These are phyloP conservation scores for Mollisia scopiformis DNA, from an alignment of 2,329 filamentous ascomycete genomes.

Conservation along the genomic window DNA sequence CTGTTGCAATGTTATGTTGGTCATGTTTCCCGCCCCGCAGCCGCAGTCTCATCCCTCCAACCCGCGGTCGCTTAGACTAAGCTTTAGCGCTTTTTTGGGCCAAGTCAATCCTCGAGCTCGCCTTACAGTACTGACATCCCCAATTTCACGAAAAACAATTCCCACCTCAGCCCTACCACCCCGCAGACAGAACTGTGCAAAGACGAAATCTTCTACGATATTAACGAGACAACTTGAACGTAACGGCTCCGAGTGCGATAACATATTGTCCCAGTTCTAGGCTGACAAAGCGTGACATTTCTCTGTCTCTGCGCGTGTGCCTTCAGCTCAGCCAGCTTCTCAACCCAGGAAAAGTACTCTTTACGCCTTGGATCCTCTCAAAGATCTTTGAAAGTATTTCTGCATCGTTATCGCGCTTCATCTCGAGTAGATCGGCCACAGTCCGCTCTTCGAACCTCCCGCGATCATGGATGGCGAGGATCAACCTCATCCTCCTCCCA, in stretches of 20 bases:
- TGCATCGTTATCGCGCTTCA: neutral
- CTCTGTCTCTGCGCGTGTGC: slow-evolving; percentile 18
- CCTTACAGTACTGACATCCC: slow-evolving; percentile 1
- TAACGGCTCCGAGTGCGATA: neutral
- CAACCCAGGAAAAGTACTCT: neutral
- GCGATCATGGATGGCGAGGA: slow-evolving; percentile 36
- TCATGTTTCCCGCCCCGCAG: neutral
- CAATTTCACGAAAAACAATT: slow-evolving; percentile 2
- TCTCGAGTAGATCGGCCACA: neutral
- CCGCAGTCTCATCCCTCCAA: neutral
- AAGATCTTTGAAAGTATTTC: neutral
- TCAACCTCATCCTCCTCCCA: slow-evolving; percentile 18
- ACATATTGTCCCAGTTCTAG: neutral
- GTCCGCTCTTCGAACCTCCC: neutral
- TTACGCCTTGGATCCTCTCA: neutral
- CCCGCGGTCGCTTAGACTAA: neutral
- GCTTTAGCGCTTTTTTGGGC: neutral
- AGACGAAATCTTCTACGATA: slow-evolving; percentile 4
- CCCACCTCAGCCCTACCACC: slow-evolving; percentile 20
- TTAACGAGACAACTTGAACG: neutral
- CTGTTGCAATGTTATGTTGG: neutral
- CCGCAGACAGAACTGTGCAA: neutral
- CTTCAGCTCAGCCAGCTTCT: slow-evolving; percentile 3
- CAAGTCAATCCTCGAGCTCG: neutral
- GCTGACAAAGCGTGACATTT: slow-evolving; percentile 23